A percentile compares a stretch with the other conserved stretches of the same genome.
These are phyloP conservation scores for Trapa incisa DNA, from an alignment of 345 rosid genomes.

Conservation along the genomic window DNA sequence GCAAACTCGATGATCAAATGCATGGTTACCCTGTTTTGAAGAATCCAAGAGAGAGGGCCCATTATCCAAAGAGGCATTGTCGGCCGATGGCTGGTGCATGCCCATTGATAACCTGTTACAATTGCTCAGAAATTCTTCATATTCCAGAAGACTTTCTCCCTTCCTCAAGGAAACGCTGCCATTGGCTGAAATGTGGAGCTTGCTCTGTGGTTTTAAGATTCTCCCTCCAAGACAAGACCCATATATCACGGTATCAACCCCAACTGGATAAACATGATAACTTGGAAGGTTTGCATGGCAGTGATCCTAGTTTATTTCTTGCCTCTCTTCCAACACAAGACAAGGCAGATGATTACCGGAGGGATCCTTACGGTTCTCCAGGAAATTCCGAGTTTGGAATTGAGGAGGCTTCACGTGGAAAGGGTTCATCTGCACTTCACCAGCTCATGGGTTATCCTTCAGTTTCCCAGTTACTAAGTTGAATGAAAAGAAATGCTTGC, in stretches of 20 bases:
- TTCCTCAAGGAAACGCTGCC: constrained; percentile 36
- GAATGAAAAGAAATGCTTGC: constrained; percentile 3
- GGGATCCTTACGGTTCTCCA: neutral
- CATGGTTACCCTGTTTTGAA: constrained; percentile 9
- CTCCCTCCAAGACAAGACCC: constrained; percentile 44
- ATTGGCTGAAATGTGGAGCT: constrained; percentile 62
- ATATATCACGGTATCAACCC: constrained; percentile 31
- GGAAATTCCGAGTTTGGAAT: constrained; percentile 13
- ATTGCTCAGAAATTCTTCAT: constrained; percentile 43
- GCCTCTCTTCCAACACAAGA: neutral
- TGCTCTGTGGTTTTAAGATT: constrained; percentile 55
- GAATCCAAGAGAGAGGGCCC: constrained; percentile 30
- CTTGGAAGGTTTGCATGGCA: constrained; percentile 1
- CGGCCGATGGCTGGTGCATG: constrained; percentile 79
- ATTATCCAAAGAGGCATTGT: constrained; percentile 42
- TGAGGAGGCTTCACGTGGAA: constrained; percentile 26
- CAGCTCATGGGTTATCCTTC: constrained; percentile 81
- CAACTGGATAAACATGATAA: neutral
- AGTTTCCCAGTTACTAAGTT: constrained; percentile 34
- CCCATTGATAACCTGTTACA: constrained; percentile 53
- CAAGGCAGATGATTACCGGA: neutral
- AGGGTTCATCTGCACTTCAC: constrained; percentile 56
- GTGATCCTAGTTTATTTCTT: neutral
- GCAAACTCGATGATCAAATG: constrained; percentile 37
- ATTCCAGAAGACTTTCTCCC: constrained; percentile 77